A percentile compares a stretch with the other conserved stretches of the same genome.
These are phyloP conservation scores for Pseudoneurospora amorphoporcata DNA, from an alignment of 495 filamentous ascomycete genomes.

Conservation along the genomic window DNA sequence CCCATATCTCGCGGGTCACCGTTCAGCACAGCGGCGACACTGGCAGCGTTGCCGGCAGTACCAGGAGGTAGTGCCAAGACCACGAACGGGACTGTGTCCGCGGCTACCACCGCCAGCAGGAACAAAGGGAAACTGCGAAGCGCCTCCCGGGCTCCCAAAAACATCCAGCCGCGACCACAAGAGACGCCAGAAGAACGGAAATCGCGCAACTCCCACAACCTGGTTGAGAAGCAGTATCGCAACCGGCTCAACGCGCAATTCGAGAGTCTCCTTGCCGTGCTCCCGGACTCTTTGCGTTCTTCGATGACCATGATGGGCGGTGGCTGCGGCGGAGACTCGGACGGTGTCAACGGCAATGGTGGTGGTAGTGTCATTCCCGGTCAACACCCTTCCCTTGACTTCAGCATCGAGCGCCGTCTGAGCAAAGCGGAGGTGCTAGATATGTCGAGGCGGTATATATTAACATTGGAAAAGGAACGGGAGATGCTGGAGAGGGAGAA, in stretches of 20 bases:
- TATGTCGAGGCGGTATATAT: slow-evolving; percentile 34
- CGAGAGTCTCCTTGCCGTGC: slow-evolving; percentile 30
- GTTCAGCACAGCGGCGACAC: not conserved
- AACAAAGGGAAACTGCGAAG: slow-evolving; percentile 23
- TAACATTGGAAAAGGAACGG: slow-evolving; percentile 27
- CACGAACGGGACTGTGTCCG: not conserved
- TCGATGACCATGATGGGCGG: slow-evolving; percentile 8
- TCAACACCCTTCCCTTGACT: slow-evolving; percentile 9
- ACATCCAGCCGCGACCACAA: slow-evolving; percentile 23
- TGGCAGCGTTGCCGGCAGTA: not conserved
- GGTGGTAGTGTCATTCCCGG: not conserved
- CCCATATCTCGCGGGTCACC: not conserved
- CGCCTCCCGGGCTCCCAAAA: slow-evolving; percentile 32
- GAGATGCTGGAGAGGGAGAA: slow-evolving; percentile 25
- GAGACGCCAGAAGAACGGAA: slow-evolving; percentile 28
- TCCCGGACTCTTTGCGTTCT: slow-evolving; percentile 28
- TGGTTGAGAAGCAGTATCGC: slow-evolving; percentile 42
- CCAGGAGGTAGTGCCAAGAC: not conserved
- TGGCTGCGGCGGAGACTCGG: slow-evolving; percentile 13
- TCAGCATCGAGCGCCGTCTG: slow-evolving; percentile 24
- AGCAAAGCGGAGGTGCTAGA: slow-evolving; percentile 40
- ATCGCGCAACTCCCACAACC: slow-evolving; percentile 34
- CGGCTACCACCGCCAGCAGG: not conserved
- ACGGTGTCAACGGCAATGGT: not conserved
- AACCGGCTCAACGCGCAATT: slow-evolving; percentile 37